Evolutionary conservation across 495 filamentous ascomycete genomes (phyloP), one percentile per base, ranked within the genome.

Genomic region (Aspergillus diversus): DNA sequence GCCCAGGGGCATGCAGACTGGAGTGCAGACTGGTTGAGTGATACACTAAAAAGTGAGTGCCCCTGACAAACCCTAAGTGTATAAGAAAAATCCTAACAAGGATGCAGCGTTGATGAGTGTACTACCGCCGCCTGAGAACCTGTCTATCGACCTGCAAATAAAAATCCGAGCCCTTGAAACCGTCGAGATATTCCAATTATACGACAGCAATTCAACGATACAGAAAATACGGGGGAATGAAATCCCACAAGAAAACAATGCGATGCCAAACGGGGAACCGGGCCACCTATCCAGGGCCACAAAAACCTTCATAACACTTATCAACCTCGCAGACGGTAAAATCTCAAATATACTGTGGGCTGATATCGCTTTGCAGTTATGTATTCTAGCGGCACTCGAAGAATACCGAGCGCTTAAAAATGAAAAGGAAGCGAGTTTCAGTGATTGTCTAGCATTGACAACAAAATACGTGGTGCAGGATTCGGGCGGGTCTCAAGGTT

Each of bases 341-440:
- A 52, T 73, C 35, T 70, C 68, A 9, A 39, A 61, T 34, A 53
- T 50, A n/a, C 52, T 65, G 5, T 84, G 79, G 80, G 75, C 81
- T 60, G 71, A 79, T 11, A 65, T 84, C 7, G 76, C 78, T 1
- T 77, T 71, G 0, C 75, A 77, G 27, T 83, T 82, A 61, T 80
- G 85, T 71, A 64, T 80, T 11, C 83, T 86, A 53, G 80, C 83
- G 6, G 72, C 69, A 5, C 43, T 83, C 7, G 83, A 86, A 66
- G 80, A 82, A 59, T 77, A 78, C 47, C 67, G 21, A 43, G n/a
- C 11, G 47, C 8, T 2, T 17, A 16, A n/a, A 16, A 21, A 50
- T 11, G 21, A 27, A 27, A 4, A 43, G 39, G 11, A 43, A 43
- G n/a, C n/a, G 39, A 11, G 39, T 11, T 43, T 43, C 39, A 12